Conservation (phyloP, 2,329 filamentous ascomycete genomes). For the Fusarium aywerte region DNA sequence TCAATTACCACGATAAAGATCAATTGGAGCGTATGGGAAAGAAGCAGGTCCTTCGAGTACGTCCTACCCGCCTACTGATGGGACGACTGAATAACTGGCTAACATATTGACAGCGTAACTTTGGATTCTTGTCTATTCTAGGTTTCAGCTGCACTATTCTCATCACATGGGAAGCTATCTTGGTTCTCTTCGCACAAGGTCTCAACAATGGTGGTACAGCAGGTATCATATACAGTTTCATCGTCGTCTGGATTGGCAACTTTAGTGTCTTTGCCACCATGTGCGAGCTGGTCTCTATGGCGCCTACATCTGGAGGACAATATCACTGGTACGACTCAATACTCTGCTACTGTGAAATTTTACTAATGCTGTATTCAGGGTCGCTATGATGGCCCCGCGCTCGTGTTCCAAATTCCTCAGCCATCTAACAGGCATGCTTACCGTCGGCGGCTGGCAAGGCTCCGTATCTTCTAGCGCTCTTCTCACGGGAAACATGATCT, state of each 20-base stretch:
- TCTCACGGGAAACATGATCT: constrained; percentile 60
- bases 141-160: constrained; percentile 64
- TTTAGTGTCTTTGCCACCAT: constrained; percentile 55
- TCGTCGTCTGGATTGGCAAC: constrained; percentile 60
- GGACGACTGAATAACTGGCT: not conserved
- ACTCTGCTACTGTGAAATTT: too few relatives aligned
- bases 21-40: constrained; percentile 47
- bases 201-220: constrained; percentile 63
- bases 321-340: constrained; percentile 59
- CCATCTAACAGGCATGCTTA: constrained; percentile 62
- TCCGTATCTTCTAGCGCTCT: constrained; percentile 52
- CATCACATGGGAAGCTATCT: constrained; percentile 63
- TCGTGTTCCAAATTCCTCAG: constrained; percentile 63
- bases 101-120: constrained; percentile 54
- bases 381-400: constrained; percentile 62
- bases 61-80: not conserved
- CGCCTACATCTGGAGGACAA: constrained; percentile 65
- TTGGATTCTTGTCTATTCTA: constrained; percentile 61
- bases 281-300: constrained; percentile 58
- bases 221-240: constrained; percentile 63
- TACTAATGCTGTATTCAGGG: too few relatives aligned
- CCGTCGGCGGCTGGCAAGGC: constrained; percentile 60
- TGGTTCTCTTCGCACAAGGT: constrained; percentile 49
- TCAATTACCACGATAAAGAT: constrained; percentile 38
- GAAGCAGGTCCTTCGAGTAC: constrained; percentile 42